Base-by-base conservation (phyloP, 371 early-diverging fungal species). In the Mucor circinelloides region DNA sequence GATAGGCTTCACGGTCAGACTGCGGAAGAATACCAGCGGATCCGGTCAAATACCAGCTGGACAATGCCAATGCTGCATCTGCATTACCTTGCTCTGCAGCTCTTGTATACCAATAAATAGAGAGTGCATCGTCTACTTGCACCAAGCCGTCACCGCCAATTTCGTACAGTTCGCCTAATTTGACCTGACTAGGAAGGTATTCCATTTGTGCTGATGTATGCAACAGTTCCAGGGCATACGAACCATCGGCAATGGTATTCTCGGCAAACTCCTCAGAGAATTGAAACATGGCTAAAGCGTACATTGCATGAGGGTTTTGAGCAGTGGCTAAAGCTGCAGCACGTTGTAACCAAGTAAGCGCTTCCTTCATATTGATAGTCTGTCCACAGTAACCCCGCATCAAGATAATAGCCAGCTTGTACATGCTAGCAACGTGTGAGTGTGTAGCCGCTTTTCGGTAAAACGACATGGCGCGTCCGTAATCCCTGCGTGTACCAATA, bases 81-180 rank as follows among this genome's bases (percentile, higher is more conserved):
- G 92, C 81, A 70, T 93, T 87, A 0, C 92, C 92, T 71, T 90
- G 87, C 58, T 95, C 88, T 6, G 96, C 95, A 0, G 97, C 93
- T 5, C 85, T 85, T 25, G 95, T 91, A 81, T 97, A 97, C 97
- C 98, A 99, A 17, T 91, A 92, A 65, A 99, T 95, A n/a, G 95
- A 95, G 28, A 89, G 78, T 15, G 90, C 84, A 4, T 97, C 90
- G 64, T 97, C 95, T 1, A 91, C 80, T 0, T 91, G 87, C 46
- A 93, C 90, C 2, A 86, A 88, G 4, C 50, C 25, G 58, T 94
- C 78, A 5, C 82, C 79, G 4, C 98, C 99, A 64, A 94, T 90
- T 78, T 99, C 98, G 75, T 95, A 97, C 64, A 91, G 90, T 63
- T 90, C 87, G 3, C 97, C 99, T 9, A 99, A 85, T 55, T 92